Evolutionary conservation across 768 basidiomycete genomes (phyloP).

Genomic region (Suillus brevipes): DNA sequence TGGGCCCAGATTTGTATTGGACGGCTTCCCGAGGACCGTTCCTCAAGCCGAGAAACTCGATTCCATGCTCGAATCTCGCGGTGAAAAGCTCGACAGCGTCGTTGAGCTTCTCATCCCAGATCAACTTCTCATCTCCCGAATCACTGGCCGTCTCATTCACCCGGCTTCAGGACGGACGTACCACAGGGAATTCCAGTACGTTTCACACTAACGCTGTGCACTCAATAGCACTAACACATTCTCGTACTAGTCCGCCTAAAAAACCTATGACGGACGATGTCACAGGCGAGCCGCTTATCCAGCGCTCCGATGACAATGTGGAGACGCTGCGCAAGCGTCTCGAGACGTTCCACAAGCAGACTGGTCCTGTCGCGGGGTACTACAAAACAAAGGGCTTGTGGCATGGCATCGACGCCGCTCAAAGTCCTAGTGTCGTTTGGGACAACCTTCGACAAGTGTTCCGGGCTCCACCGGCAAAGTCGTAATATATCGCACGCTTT

Average conservation of each 20-base stretch:
- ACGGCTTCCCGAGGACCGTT: constrained; percentile 99
- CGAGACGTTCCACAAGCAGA: constrained; percentile 86
- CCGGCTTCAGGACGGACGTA: constrained; percentile 87
- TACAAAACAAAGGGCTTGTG: constrained; percentile 92
- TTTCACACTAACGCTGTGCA: constrained; percentile 15
- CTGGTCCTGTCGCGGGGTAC: constrained; percentile 94
- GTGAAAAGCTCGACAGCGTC: constrained; percentile 90
- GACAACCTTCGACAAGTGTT: constrained; percentile 72
- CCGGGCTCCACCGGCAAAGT: constrained; percentile 28
- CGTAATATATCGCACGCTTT: constrained; percentile 14
- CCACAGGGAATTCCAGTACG: constrained; percentile 93
- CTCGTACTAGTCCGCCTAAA: constrained; percentile 80
- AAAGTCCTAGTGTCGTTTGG: constrained; percentile 93
- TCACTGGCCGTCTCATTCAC: constrained; percentile 95
- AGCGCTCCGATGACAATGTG: constrained; percentile 97
- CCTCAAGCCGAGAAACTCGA: constrained; percentile 96
- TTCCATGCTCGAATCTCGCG: constrained; percentile 76
- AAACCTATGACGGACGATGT: constrained; percentile 92
- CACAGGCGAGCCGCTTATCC: constrained; percentile 93
- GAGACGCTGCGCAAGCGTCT: constrained; percentile 92
- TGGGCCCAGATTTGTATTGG: constrained; percentile 82
- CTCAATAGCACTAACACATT: constrained; percentile 15
- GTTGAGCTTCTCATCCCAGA: constrained; percentile 92
- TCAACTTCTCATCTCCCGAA: constrained; percentile 93
- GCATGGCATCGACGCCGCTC: constrained; percentile 90